A percentile compares a stretch with the other conserved stretches of the same genome.
These are phyloP conservation scores for Aureobasidium sp. DNA, from an alignment of 2,329 filamentous ascomycete species.

Conservation along the genomic window DNA sequence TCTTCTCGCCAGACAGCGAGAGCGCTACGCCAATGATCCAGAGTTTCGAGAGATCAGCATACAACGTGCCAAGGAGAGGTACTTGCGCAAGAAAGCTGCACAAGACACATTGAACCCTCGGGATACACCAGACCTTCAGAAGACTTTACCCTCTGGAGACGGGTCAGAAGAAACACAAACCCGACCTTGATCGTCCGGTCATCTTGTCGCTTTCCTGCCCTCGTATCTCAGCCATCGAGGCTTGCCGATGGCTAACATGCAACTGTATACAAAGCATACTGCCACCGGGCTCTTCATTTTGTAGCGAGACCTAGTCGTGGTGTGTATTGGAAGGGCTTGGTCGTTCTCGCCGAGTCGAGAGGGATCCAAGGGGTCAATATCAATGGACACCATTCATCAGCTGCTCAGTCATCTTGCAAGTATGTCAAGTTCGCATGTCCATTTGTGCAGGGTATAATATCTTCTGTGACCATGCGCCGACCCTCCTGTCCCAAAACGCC, in stretches of 20 bases:
- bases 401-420: background rate
- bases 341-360: too few relatives aligned
- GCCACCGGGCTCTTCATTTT: too few relatives aligned
- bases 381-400: too few relatives aligned
- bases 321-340: too few relatives aligned
- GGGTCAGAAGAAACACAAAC: background rate
- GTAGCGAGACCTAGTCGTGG: background rate
- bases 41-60: background rate
- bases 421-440: background rate
- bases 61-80: background rate
- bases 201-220: too few relatives aligned
- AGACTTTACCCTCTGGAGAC: background rate
- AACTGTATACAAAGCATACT: too few relatives aligned
- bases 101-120: background rate
- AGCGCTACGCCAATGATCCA: background rate
- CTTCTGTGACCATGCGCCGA: background rate
- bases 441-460: slow-evolving; percentile 8
- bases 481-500: background rate
- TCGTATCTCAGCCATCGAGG: too few relatives aligned
- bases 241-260: too few relatives aligned
- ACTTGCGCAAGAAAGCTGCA: background rate
- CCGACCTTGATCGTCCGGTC: too few relatives aligned
- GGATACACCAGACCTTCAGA: background rate
- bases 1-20: background rate
- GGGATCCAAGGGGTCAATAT: too few relatives aligned